These are phyloP conservation scores for Bretschneidera sinensis DNA, from an alignment of 345 rosid species.

Conservation along the genomic window DNA sequence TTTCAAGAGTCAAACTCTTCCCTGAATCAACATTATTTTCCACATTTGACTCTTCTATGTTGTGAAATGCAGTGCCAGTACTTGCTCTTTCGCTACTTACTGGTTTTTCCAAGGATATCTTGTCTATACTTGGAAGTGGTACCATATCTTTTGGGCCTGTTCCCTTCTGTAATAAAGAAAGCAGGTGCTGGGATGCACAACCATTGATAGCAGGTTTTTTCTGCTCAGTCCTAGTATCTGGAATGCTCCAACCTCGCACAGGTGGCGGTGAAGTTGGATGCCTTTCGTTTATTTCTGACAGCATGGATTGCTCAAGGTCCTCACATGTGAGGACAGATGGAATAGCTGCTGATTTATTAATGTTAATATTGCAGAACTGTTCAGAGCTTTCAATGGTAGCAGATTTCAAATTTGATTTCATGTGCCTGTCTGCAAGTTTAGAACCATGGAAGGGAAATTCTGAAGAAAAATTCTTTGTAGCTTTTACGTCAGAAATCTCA, in stretches of 20 bases:
- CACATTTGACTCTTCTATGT: slow-evolving; percentile 36
- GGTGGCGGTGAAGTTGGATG: slow-evolving; percentile 36
- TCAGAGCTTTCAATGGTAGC: slow-evolving; percentile 25
- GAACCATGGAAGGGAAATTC: slow-evolving; percentile 36
- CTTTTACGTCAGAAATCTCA: slow-evolving; percentile 31
- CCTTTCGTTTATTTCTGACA: slow-evolving; percentile 55
- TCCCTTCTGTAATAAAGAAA: slow-evolving; percentile 72
- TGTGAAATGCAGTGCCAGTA: slow-evolving; percentile 13
- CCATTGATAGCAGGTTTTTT: slow-evolving; percentile 42
- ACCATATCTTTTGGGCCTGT: slow-evolving; percentile 25
- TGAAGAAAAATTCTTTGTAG: slow-evolving; percentile 22
- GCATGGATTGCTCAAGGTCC: slow-evolving; percentile 93
- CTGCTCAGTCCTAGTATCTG: slow-evolving; percentile 36
- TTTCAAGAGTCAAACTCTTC: slow-evolving; percentile 77
- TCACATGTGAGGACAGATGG: slow-evolving; percentile 90
- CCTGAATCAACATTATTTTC: slow-evolving; percentile 31
- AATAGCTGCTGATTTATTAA: slow-evolving; percentile 33
- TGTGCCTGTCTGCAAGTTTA: slow-evolving; percentile 27
- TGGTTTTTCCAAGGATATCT: slow-evolving; percentile 16
- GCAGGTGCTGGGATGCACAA: slow-evolving; percentile 84
- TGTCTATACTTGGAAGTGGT: slow-evolving; percentile 28
- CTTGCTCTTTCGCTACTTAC: slow-evolving; percentile 19
- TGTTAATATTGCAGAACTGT: slow-evolving; percentile 20
- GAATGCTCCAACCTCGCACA: slow-evolving; percentile 28
- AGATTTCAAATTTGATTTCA: slow-evolving; percentile 16